Evolutionary conservation across 345 rosid species (phyloP).

Genomic region (Eucalyptus pauciflora): DNA sequence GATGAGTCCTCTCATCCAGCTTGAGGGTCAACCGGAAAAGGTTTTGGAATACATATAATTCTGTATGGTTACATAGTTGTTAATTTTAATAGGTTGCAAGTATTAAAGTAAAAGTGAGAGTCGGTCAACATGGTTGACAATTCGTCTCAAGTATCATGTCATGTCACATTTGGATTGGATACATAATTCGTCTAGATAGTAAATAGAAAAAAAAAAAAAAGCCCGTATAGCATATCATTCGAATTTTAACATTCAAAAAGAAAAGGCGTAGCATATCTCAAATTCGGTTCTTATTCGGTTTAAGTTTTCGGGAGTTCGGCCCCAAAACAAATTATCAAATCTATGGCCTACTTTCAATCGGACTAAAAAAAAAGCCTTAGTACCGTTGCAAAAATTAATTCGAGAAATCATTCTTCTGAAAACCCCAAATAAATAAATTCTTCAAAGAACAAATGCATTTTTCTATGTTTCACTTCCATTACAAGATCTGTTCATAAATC

Average conservation of each 20-base stretch:
- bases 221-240: not conserved
- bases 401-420: not conserved
- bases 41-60: not conserved
- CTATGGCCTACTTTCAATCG: not conserved
- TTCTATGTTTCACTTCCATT: not conserved
- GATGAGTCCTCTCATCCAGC: not conserved
- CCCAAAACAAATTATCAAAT: not conserved
- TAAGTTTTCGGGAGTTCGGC: not conserved
- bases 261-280: not conserved
- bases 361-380: not conserved
- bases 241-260: not conserved
- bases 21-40: not conserved
- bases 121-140: not conserved
- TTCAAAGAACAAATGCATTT: not conserved
- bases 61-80: not conserved
- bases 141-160: not conserved
- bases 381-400: not conserved
- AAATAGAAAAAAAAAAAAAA: not conserved
- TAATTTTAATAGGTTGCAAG: not conserved
- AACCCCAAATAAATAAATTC: not conserved
- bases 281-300: not conserved
- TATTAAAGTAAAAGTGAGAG: not conserved
- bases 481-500: not conserved
- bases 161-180: not conserved
- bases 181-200: not conserved